phyloP scores from a whole-genome alignment of 2,329 filamentous ascomycete species.

The Talaromyces islandicus region DNA sequence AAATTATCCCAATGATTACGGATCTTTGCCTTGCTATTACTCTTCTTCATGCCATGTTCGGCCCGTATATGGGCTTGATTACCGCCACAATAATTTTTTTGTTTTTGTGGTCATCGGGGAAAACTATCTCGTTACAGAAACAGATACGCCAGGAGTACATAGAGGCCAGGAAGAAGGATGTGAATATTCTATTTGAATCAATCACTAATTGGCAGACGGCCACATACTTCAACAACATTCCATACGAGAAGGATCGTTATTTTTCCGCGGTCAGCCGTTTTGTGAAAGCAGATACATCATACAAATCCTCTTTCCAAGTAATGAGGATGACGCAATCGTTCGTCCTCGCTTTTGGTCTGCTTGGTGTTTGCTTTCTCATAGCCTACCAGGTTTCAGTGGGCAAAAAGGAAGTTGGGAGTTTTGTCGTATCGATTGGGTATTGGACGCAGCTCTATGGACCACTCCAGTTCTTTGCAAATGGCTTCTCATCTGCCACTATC shows the following conservation, averaged over 20 bases:
- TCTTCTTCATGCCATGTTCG: conserved; percentile 59
- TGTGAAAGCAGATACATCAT: conserved; percentile 29
- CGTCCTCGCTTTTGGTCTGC: conserved; percentile 44
- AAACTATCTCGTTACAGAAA: conserved; percentile 34
- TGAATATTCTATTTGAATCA: conserved; percentile 52
- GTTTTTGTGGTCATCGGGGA: conserved; percentile 48
- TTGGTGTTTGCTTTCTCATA: conserved; percentile 47
- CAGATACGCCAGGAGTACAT: conserved; percentile 31
- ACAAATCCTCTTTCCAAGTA: conserved; percentile 27
- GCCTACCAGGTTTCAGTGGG: conserved; percentile 48
- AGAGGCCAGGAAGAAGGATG: conserved; percentile 44
- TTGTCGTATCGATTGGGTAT: conserved; percentile 61
- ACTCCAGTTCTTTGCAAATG: conserved; percentile 46
- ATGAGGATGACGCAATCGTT: conserved; percentile 38
- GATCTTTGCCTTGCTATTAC: conserved; percentile 57
- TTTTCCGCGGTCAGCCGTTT: conserved; percentile 31
- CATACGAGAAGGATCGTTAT: conserved; percentile 50
- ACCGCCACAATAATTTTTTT: conserved; percentile 41
- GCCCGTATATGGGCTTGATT: conserved; percentile 53
- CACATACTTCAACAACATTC: conserved; percentile 50
- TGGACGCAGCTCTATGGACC: conserved; percentile 51
- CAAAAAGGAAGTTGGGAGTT: conserved; percentile 50
- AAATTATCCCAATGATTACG: conserved; percentile 55
- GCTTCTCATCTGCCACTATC: conserved; percentile 43
- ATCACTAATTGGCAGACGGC: conserved; percentile 58